Evolutionary conservation across 495 filamentous ascomycete genomes (phyloP).

Genomic region (Bathelium albidoporum): DNA sequence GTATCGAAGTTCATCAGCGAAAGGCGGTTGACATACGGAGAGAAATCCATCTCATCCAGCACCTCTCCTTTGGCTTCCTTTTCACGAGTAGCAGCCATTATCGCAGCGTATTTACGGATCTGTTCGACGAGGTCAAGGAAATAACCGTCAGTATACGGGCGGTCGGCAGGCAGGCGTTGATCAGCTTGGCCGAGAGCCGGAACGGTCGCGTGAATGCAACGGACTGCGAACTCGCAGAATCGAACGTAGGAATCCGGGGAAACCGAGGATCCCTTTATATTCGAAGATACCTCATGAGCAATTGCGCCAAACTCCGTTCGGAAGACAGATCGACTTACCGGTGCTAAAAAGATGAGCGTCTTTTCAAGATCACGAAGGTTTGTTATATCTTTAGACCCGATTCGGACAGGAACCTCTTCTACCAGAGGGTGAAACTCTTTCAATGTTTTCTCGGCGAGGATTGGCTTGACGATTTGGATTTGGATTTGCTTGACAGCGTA

Average conservation of each 20-base stretch:
- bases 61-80: conserved; percentile 28
- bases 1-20: not conserved
- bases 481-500: conserved; percentile 47
- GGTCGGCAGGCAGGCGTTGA: conserved; percentile 66
- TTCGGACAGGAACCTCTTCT: conserved; percentile 61
- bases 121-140: conserved; percentile 89
- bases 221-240: conserved; percentile 80
- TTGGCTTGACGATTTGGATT: conserved; percentile 46
- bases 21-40: conserved; percentile 27
- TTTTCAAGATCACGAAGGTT: conserved; percentile 86
- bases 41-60: conserved; percentile 33
- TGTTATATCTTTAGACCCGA: conserved; percentile 67
- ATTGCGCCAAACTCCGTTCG: conserved; percentile 41
- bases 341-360: conserved; percentile 73
- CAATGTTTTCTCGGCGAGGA: conserved; percentile 44
- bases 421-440: conserved; percentile 73
- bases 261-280: conserved; percentile 63
- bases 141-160: conserved; percentile 83
- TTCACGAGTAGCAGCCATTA: conserved; percentile 44
- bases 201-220: conserved; percentile 73
- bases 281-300: conserved; percentile 53
- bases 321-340: conserved; percentile 56
- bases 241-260: conserved; percentile 59
- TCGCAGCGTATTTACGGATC: conserved; percentile 37
- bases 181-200: conserved; percentile 70